Conservation (phyloP, 2,329 filamentous ascomycete genomes). For the Tolypocladium nubicola region DNA sequence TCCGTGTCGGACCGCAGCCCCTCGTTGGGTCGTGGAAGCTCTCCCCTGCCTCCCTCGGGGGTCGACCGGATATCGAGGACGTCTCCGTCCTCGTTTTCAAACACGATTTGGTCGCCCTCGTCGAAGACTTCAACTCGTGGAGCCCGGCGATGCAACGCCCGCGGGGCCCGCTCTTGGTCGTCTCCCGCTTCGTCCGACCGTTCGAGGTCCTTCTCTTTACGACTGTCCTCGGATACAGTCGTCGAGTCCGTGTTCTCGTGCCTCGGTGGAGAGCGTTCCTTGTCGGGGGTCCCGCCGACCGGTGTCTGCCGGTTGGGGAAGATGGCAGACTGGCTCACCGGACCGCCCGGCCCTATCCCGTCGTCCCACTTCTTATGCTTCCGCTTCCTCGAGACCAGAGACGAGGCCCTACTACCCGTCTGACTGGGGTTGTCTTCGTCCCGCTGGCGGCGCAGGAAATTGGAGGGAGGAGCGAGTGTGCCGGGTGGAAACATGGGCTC, state of each 20-base stretch:
- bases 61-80: conserved; percentile 55
- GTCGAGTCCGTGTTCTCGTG: conserved; percentile 23
- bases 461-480: conserved; percentile 60
- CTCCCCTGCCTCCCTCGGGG: conserved; percentile 2
- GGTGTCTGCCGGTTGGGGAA: conserved; percentile 45
- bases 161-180: not conserved
- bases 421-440: conserved; percentile 56
- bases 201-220: conserved; percentile 18
- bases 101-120: conserved; percentile 67
- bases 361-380: conserved; percentile 60
- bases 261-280: conserved; percentile 15
- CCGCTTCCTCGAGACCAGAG: conserved; percentile 48
- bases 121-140: conserved; percentile 58
- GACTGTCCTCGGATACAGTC: conserved; percentile 19
- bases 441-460: conserved; percentile 73
- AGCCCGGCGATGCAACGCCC: conserved; percentile 3
- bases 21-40: not conserved
- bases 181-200: conserved; percentile 12
- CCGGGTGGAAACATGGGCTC: conserved; percentile 54
- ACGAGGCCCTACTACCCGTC: conserved; percentile 47
- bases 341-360: conserved; percentile 71
- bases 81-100: conserved; percentile 81
- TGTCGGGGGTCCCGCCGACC: conserved; percentile 14
- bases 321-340: conserved; percentile 83
- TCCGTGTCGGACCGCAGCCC: conserved; percentile 4